Percentiles rank a stretch among this genome's conserved stretches.
Evolutionary conservation across 73 alveolate genomes (phyloP).

Genomic region (Durusdinium trenchii): DNA sequence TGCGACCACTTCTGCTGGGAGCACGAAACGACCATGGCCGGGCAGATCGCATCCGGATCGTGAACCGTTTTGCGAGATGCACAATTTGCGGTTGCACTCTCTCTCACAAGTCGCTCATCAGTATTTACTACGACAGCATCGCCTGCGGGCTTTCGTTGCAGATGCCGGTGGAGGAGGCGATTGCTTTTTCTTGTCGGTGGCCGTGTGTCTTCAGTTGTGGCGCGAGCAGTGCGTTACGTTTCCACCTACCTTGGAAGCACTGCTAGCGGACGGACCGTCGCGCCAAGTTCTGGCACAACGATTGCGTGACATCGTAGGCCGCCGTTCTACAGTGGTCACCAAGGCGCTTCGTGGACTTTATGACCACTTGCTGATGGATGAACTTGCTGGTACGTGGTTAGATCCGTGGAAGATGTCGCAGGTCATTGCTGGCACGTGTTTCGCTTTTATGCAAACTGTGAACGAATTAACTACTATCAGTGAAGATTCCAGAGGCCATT

Average conservation of each 20-base stretch:
- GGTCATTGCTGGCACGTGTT: background rate
- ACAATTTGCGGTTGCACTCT: background rate
- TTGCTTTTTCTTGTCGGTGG: background rate
- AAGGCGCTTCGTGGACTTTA: background rate
- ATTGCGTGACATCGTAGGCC: background rate
- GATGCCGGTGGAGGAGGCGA: slow-evolving; percentile 34
- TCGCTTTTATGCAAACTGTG: background rate
- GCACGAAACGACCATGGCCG: background rate
- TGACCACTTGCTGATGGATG: background rate
- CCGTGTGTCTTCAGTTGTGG: background rate
- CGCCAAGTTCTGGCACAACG: background rate
- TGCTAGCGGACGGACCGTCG: background rate
- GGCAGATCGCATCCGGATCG: background rate
- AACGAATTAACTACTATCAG: background rate
- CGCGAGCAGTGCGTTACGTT: background rate
- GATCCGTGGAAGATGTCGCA: slow-evolving; percentile 5
- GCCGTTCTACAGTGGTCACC: slow-evolving; percentile 7
- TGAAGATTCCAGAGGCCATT: background rate
- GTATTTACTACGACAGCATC: background rate
- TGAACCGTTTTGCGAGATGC: background rate
- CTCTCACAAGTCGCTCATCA: background rate
- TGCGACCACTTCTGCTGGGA: background rate
- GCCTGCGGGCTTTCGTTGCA: slow-evolving; percentile 16
- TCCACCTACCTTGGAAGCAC: background rate
- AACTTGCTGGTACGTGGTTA: background rate